phyloP scores from a whole-genome alignment of 176 grass and related monocot genomes.

The barley (Hordeum vulgare) region DNA sequence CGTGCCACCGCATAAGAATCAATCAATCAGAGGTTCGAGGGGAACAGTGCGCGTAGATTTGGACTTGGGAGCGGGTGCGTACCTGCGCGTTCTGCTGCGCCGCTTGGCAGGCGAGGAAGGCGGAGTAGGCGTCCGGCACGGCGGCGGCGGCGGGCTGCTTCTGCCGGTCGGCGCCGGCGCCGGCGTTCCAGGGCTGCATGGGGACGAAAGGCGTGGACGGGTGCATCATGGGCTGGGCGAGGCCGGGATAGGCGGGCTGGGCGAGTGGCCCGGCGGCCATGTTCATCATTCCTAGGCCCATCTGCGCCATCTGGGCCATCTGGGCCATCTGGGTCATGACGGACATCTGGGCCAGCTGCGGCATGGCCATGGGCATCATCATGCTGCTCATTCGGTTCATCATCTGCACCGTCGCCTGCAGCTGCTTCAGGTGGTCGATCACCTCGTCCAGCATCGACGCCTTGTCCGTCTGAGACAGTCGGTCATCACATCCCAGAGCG shows the following conservation, averaged over 20 bases:
- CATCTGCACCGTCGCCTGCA: slow-evolving; percentile 74
- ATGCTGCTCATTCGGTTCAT: slow-evolving; percentile 79
- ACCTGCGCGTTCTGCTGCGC: slow-evolving; percentile 51
- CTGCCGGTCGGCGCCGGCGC: slow-evolving; percentile 13
- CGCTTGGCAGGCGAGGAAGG: slow-evolving; percentile 51
- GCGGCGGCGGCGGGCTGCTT: neutral
- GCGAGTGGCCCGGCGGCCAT: slow-evolving; percentile 20
- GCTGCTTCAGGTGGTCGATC: slow-evolving; percentile 94
- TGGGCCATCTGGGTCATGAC: slow-evolving; percentile 79
- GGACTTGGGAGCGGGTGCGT: neutral
- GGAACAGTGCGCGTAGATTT: neutral
- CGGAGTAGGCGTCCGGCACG: slow-evolving; percentile 43
- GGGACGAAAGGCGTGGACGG: slow-evolving; percentile 33
- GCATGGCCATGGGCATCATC: slow-evolving; percentile 89
- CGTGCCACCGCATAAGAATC: neutral
- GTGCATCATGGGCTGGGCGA: slow-evolving; percentile 42
- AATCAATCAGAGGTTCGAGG: neutral
- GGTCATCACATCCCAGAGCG: neutral
- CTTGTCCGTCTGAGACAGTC: slow-evolving; percentile 61
- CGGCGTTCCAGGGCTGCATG: slow-evolving; percentile 18
- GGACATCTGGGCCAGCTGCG: slow-evolving; percentile 56
- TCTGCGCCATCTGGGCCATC: slow-evolving; percentile 69
- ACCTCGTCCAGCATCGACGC: slow-evolving; percentile 98
- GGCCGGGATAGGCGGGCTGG: slow-evolving; percentile 31
- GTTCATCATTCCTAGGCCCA: slow-evolving; percentile 70